Evolutionary conservation across 177 flowering plant species (phyloP).

Genomic region (Vitis hybrid): DNA sequence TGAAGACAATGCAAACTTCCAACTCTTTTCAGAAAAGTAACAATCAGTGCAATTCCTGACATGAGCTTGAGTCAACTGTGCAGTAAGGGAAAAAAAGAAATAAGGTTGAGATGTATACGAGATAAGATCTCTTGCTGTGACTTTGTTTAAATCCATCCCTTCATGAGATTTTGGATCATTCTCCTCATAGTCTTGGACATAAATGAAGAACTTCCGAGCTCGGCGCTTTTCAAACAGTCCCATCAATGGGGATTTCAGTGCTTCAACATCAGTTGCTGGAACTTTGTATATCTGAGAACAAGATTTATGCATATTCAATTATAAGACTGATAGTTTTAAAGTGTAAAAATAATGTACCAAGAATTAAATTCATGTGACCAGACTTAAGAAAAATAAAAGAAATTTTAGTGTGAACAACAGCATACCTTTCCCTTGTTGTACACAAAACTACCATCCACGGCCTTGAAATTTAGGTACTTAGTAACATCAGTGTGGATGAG

Average conservation of each 20-base stretch:
- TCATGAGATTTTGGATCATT: constrained; percentile 91
- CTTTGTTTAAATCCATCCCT: constrained; percentile 76
- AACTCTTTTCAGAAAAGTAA: too few species aligned
- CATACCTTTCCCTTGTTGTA: constrained; percentile 92
- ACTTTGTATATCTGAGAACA: constrained; percentile 74
- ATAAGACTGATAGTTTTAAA: background rate
- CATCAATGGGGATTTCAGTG: constrained; percentile 88
- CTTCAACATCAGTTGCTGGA: constrained; percentile 97
- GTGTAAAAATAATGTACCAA: background rate
- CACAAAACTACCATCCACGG: constrained; percentile 96
- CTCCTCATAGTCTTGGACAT: constrained; percentile 93
- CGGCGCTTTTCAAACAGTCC: constrained; percentile 96
- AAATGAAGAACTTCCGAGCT: constrained; percentile 88
- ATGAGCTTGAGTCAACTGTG: background rate
- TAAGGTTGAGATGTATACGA: constrained; percentile 39
- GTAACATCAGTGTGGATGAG: constrained; percentile 95
- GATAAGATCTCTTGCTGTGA: constrained; percentile 75
- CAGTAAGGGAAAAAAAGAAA: background rate
- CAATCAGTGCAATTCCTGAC: background rate
- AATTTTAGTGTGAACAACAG: background rate
- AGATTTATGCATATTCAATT: background rate
- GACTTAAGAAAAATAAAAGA: too few species aligned
- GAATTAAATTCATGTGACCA: background rate
- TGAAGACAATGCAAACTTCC: too few species aligned
- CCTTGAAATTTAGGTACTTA: constrained; percentile 91